A percentile compares a stretch with the other conserved stretches of the same genome.
Evolutionary conservation across 768 basidiomycete species (phyloP).

Genomic region (Paxillus involutus): DNA sequence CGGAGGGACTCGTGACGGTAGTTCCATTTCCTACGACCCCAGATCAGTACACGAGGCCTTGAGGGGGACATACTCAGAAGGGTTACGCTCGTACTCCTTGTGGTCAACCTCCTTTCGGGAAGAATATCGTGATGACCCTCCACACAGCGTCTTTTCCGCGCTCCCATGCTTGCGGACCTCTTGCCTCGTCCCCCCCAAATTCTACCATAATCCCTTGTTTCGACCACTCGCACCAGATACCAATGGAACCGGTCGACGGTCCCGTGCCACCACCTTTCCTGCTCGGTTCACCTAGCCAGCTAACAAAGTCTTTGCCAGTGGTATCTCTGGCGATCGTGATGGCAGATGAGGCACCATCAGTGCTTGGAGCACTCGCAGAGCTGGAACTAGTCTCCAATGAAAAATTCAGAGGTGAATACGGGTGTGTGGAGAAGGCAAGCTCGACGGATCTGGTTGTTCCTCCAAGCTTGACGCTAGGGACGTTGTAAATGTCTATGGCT

Average conservation of each 20-base stretch:
- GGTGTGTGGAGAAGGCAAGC: slow-evolving; percentile 56
- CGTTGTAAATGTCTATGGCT: slow-evolving; percentile 84
- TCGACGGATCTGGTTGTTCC: slow-evolving; percentile 46
- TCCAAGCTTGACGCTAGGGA: slow-evolving; percentile 33
- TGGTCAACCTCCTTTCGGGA: slow-evolving; percentile 13
- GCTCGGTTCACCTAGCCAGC: slow-evolving; percentile 77
- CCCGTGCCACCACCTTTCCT: slow-evolving; percentile 90
- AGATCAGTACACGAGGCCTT: no score
- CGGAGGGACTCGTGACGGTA: not conserved
- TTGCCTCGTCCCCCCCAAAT: slow-evolving; percentile 75
- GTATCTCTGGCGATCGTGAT: slow-evolving; percentile 49
- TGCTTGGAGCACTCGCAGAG: slow-evolving; percentile 3
- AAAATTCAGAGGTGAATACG: slow-evolving; percentile 53
- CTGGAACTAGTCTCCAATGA: slow-evolving; percentile 27
- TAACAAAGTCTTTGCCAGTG: slow-evolving; percentile 78
- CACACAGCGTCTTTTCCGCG: slow-evolving; percentile 78
- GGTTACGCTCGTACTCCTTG: no score
- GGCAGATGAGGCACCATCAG: slow-evolving; percentile 34
- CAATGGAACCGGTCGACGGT: slow-evolving; percentile 80
- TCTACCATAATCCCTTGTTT: slow-evolving; percentile 82
- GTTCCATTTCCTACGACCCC: no score
- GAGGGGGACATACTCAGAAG: no score
- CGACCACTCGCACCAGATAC: slow-evolving; percentile 94
- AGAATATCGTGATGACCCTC: slow-evolving; percentile 71
- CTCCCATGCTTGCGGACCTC: slow-evolving; percentile 86